Base-by-base conservation (phyloP, 1,284 basidiomycete species). In the Pseudozyma hubeiensis region DNA sequence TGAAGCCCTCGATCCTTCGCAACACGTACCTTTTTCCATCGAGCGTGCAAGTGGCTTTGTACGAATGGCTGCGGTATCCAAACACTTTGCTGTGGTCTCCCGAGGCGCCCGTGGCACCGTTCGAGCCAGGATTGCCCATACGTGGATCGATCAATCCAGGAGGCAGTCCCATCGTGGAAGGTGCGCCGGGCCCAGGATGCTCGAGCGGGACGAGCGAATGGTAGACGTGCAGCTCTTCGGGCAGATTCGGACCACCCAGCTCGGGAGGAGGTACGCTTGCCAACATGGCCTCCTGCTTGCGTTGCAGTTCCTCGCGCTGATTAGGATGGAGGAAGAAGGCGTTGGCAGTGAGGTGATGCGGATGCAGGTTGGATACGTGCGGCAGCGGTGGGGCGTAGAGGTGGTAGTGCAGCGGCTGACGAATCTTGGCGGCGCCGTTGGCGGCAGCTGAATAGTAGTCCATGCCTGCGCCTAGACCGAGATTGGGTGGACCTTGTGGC, bases 181-280 rank as follows among this genome's bases (percentile, higher is more conserved):
- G 60, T 1, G 66, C 72, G 37, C 70, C 70, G 1, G 74, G 59
- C 17, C 71, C 69, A 5, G 71, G 71, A 53, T 67, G 64, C 83
- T 94, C 93, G 4, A 98, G 87, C 0, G 92, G 92, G 3, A 91
- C 89, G 10, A 97, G 88, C 0, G 91, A 90, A 83, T 97, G 93
- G 81, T 97, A 97, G 1, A 93, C 93, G 80, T 95, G 93, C 8
- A 97, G 85, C 79, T 96, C 93, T 29, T 93, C 91, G 0, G 95
- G 95, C 8, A 97, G 87, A 19, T 88, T 88, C 9, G 89, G 86
- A 0, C 88, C 88, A 30, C 80, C 80, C 7, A 79, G 66, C 37
- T 79, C 80, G 9, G 78, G 78, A 47, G 77, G 77, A 29, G 66
- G 70, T 0, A 78, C 85, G 5, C 86, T 84, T 1, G 87, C 86